Base-by-base conservation (phyloP, 2,329 filamentous ascomycete species). In the Triangularia verruculosa region DNA sequence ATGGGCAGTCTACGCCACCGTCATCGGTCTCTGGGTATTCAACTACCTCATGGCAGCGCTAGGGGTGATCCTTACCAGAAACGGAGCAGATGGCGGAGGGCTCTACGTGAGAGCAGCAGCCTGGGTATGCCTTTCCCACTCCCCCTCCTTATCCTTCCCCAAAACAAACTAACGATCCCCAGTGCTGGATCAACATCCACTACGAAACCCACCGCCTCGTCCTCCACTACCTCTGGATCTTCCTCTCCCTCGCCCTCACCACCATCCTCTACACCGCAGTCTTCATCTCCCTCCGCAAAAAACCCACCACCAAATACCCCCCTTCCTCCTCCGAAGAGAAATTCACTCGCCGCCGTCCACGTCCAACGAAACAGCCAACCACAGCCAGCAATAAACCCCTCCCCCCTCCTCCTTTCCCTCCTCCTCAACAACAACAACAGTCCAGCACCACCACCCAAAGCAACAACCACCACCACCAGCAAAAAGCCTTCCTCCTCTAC, bases 221-320 rank as follows among this genome's bases (percentile, higher is more conserved):
- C 72, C 78, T 84, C 1, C 86, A 89, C 69, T 89, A 89, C 69
- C 74, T 88, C 59, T 89, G 84, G 80, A 86, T 89, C 62, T 87
- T 79, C 63, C 68, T 78, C n/a, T 70, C 73, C 8, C 71, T 80
- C 4, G 66, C 71, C 22, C 15, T 75, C 7, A 78, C 77, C 0
- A 73, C 72, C 56, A 51, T 73, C 2, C 65, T 79, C 2, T 80
- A 80, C 67, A 70, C 69, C 0, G 69, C 76, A 25, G 74, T 78
- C 32, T 78, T 77, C 67, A 61, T 76, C 9, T 73, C 66, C 6
- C 71, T 80, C 0, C 73, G 72, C 39, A 64, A 60, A 27, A 27
- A 43, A 5, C n/a, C n/a, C n/a, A n/a, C 9, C 2, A 20, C 4
- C 8, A 2, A 20, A 20, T 47, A 3, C 67, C n/a, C n/a, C n/a